phyloP scores from a whole-genome alignment of 306 rosid genomes.

The Ormosia semicastrata region DNA sequence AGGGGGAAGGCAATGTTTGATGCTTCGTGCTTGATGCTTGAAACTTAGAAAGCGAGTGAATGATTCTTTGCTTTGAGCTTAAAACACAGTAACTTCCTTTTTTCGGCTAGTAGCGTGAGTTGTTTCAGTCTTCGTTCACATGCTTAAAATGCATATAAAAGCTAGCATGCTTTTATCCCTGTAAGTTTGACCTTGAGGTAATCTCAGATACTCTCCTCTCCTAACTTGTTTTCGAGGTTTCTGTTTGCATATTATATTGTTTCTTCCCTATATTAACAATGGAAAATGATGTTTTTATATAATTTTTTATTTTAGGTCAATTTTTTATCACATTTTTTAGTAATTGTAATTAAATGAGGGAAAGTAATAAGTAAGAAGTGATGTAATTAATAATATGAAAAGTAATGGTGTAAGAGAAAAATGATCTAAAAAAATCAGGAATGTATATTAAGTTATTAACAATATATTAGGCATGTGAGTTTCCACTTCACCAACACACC shows the following conservation, averaged over 20 bases:
- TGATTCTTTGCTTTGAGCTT: constrained; percentile 67
- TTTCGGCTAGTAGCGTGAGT: background rate
- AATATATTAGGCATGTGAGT: constrained; percentile 44
- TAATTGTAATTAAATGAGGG: no score
- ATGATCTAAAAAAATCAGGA: no score
- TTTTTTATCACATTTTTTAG: no score
- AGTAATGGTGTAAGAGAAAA: no score
- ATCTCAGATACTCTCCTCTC: constrained; percentile 30
- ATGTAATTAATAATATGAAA: no score
- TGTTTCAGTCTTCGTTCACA: constrained; percentile 14
- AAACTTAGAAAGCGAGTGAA: constrained; percentile 12
- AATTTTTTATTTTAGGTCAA: no score
- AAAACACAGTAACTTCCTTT: constrained; percentile 32
- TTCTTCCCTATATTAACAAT: background rate
- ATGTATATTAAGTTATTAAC: no score
- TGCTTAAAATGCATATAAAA: background rate
- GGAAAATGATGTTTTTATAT: no score
- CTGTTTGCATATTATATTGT: background rate
- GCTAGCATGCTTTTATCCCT: constrained; percentile 14
- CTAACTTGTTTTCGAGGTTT: constrained; percentile 1
- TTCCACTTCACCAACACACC: constrained; percentile 14
- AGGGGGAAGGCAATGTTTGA: constrained; percentile 14
- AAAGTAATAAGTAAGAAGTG: no score
- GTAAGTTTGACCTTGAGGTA: constrained; percentile 39
- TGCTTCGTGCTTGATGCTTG: background rate